Evolutionary conservation across 345 rosid species (phyloP), one percentile per base, ranked within the genome.

Genomic region (Linum trigynum): DNA sequence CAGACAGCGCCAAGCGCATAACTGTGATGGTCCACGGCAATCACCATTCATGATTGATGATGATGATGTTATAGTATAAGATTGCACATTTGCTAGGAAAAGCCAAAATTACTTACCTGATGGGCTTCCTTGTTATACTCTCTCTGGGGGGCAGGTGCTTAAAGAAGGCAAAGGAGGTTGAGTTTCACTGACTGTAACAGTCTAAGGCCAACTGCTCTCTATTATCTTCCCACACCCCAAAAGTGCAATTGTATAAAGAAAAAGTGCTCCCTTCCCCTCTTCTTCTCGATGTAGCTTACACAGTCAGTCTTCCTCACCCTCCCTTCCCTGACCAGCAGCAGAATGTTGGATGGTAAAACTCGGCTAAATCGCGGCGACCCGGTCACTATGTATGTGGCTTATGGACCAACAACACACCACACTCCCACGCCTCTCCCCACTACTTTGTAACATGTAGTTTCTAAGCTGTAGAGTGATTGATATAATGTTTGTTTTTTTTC

Each of bases 11-110:
- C 70, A 89, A 86, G 92, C 92, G 89, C 65, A 84, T 84, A 73
- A 66, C 89, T 59, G 74, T 85, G 85, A 81, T 84, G 81, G 86
- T 85, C 82, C 95, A 86, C 83, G 92, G 85, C 79, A 77, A 92
- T 69, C 96, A 86, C 73, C 81, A 80, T 84, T 83, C 97, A 86
- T 74, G 92, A 90, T 79, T 78, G 64, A 79, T 84, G 72, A 75
- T 41, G 45, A 80, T 74, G 77, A 79, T 69, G 83, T 68, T 69
- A 67, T 82, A 61, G 74, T 66, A 72, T 15, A 61, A 23, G n/a
- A 65, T 55, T 74, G 75, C 74, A 71, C 75, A 77, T 83, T 76
- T 77, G 32, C 32, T 23, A 23, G 75, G 59, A 82, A 70, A 41
- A 41, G 45, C 45, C 45, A 41, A 41, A 23, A 4, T 41, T 45